These are phyloP conservation scores for Sextonia rubra DNA, from an alignment of 164 flowering plant species.

Conservation along the genomic window DNA sequence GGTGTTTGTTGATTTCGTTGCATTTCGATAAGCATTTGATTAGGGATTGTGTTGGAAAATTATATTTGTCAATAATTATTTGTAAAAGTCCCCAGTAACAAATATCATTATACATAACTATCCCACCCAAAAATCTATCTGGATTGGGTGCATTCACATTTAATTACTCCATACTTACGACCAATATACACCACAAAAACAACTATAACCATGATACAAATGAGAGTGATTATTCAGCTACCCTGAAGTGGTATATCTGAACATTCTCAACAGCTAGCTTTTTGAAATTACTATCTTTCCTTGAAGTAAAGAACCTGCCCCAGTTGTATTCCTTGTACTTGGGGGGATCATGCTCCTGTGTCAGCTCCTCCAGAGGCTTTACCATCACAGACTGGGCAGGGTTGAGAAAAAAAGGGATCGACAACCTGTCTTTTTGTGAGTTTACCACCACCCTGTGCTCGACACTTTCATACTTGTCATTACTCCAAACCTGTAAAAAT, in stretches of 20 bases:
- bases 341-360: constrained; percentile 5
- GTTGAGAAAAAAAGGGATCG: constrained; percentile 7
- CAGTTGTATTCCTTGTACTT: constrained; percentile 7
- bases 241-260: constrained; percentile 11
- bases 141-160: neutral
- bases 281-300: constrained; percentile 12
- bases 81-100: no score
- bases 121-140: no score
- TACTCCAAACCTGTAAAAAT: constrained; percentile 12
- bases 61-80: no score
- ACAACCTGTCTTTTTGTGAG: constrained; percentile 12
- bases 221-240: neutral
- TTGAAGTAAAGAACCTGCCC: constrained; percentile 1
- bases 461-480: constrained; percentile 8
- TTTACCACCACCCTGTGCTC: constrained; percentile 13
- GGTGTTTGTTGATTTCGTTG: no score
- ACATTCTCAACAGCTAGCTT: constrained; percentile 10
- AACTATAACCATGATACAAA: neutral
- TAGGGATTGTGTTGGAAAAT: no score
- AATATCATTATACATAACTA: no score
- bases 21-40: no score
- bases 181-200: neutral
- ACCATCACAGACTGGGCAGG: neutral
- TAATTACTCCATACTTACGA: neutral
- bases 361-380: constrained; percentile 12